phyloP scores from a whole-genome alignment of 768 basidiomycete species.

The Phanerochaete carnosa region DNA sequence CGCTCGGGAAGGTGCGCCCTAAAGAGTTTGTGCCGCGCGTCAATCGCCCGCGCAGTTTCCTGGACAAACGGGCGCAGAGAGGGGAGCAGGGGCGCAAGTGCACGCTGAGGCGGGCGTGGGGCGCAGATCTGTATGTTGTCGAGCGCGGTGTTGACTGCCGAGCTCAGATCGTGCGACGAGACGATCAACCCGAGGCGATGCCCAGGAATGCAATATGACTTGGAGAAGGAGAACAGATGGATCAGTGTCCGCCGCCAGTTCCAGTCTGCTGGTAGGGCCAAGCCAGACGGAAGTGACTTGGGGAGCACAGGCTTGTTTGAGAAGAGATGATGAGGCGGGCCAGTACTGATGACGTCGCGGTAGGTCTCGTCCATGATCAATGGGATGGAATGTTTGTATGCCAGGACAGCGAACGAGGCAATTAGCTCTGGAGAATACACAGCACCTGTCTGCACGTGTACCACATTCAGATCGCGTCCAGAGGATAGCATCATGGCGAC shows the following conservation, averaged over 20 bases:
- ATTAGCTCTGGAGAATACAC: conserved; percentile 59
- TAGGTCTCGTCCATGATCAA: conserved; percentile 89
- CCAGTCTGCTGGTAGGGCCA: conserved; percentile 16
- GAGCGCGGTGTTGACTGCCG: conserved; percentile 54
- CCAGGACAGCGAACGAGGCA: conserved; percentile 56
- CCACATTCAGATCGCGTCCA: neutral
- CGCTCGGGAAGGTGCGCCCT: conserved; percentile 38
- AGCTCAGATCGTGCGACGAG: conserved; percentile 53
- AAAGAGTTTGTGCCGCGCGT: conserved; percentile 57
- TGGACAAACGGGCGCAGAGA: conserved; percentile 50
- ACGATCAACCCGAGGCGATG: conserved; percentile 75
- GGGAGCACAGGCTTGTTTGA: neutral
- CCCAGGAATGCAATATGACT: conserved; percentile 78
- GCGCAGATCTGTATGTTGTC: conserved; percentile 83
- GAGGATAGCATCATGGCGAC: conserved; percentile 12
- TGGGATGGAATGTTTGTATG: conserved; percentile 49
- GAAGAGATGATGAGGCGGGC: conserved; percentile 59
- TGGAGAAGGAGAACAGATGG: conserved; percentile 79
- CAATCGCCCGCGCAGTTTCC: conserved; percentile 45
- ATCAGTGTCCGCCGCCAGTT: conserved; percentile 63
- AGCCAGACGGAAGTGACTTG: neutral
- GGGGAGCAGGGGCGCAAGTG: conserved; percentile 53
- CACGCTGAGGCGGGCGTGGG: conserved; percentile 69
- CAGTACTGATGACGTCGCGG: conserved; percentile 61
- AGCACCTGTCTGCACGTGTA: conserved; percentile 56